These are phyloP conservation scores for Talaromyces liani DNA, from an alignment of 495 filamentous ascomycete species.

Conservation along the genomic window DNA sequence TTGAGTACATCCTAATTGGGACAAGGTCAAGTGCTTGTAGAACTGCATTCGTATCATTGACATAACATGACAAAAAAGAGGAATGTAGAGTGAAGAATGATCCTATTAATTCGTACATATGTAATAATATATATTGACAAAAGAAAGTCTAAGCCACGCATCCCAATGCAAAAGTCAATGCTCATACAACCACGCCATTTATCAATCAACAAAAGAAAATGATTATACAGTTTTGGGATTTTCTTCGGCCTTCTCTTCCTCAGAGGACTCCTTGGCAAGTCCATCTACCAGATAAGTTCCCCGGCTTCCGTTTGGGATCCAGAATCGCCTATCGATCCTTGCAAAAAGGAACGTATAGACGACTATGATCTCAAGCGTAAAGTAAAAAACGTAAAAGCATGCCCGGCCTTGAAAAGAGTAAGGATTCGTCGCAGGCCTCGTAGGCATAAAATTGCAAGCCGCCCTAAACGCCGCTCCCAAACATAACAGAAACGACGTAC, in stretches of 20 bases:
- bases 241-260: neutral
- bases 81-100: neutral
- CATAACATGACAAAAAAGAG: neutral
- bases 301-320: slow-evolving; percentile 46
- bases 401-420: slow-evolving; percentile 61
- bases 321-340: slow-evolving; percentile 67
- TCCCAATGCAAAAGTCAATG: neutral
- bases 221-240: neutral
- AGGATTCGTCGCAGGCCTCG: slow-evolving; percentile 45
- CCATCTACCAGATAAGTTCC: neutral
- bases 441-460: slow-evolving; percentile 46
- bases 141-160: neutral
- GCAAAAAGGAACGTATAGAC: slow-evolving; percentile 54
- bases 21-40: neutral
- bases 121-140: neutral
- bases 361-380: slow-evolving; percentile 62
- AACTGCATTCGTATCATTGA: neutral
- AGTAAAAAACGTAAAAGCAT: slow-evolving; percentile 76
- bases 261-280: neutral
- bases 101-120: neutral
- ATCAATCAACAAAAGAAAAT: neutral
- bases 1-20: too few species aligned
- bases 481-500: slow-evolving; percentile 47
- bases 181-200: neutral
- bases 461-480: slow-evolving; percentile 66